Percentiles rank a stretch among this genome's conserved stretches.
These are phyloP conservation scores for Leptographium radiaticola DNA, from an alignment of 2,329 filamentous ascomycete genomes.

Conservation along the genomic window DNA sequence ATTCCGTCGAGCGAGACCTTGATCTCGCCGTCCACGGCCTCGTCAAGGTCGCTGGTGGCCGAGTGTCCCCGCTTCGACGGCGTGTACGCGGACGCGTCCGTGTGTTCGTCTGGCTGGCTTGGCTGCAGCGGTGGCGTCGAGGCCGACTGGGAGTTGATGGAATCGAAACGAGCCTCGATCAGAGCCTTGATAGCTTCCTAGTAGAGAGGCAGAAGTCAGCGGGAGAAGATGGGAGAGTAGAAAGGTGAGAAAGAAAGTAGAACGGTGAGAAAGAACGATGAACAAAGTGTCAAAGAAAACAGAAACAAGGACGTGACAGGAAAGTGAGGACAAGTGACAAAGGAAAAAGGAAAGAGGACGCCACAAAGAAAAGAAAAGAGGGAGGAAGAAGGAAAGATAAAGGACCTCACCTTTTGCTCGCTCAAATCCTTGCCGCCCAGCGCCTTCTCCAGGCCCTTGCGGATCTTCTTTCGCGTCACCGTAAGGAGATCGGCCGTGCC, in stretches of 20 bases:
- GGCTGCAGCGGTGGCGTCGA: constrained; percentile 25
- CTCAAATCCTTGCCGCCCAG: constrained; percentile 44
- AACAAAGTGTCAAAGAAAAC: not conserved
- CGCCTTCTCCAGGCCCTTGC: constrained; percentile 39
- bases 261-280: not conserved
- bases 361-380: not conserved
- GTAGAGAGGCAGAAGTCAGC: not conserved
- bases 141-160: constrained; percentile 40
- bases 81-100: constrained; percentile 11
- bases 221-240: too few species aligned
- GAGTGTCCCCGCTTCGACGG: constrained; percentile 24
- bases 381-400: not conserved
- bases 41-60: constrained; percentile 18
- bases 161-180: constrained; percentile 63
- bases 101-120: constrained; percentile 3
- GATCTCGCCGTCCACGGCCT: constrained; percentile 23
- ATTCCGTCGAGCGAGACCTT: constrained; percentile 22
- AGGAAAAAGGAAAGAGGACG: not conserved
- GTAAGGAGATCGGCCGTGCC: constrained; percentile 45
- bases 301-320: not conserved
- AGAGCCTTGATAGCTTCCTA: constrained; percentile 58
- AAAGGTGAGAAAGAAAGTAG: too few species aligned
- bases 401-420: constrained; percentile 38
- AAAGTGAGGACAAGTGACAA: too few species aligned
- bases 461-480: constrained; percentile 51